These are phyloP conservation scores for Zoysia pacifica DNA, from an alignment of 176 grass and related monocot genomes.

Conservation along the genomic window DNA sequence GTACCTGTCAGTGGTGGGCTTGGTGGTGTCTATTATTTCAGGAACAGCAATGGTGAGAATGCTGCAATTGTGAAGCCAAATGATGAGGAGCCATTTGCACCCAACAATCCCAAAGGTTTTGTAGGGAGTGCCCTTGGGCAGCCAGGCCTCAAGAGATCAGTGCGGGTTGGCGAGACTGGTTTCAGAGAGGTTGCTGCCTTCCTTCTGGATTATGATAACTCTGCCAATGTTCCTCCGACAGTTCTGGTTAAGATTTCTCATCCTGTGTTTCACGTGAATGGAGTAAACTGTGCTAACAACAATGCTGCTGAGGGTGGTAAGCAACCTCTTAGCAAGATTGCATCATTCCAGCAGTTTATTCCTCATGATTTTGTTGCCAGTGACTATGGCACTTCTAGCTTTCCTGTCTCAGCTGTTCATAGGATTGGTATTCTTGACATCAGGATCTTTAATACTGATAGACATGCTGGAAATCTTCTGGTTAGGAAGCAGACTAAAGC, in stretches of 20 bases:
- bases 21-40: constrained; percentile 77
- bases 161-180: constrained; percentile 67
- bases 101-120: constrained; percentile 81
- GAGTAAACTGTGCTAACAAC: constrained; percentile 22
- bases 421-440: constrained; percentile 86
- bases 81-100: constrained; percentile 81
- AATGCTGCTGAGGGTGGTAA: constrained; percentile 35
- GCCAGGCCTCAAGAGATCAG: constrained; percentile 65
- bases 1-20: constrained; percentile 56
- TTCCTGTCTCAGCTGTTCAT: constrained; percentile 72
- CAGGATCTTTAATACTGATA: constrained; percentile 76
- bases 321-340: constrained; percentile 68
- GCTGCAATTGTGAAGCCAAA: constrained; percentile 76
- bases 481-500: constrained; percentile 55
- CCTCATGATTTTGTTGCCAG: constrained; percentile 86
- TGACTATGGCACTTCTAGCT: constrained; percentile 76
- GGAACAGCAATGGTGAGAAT: constrained; percentile 63
- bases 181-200: constrained; percentile 75
- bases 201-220: constrained; percentile 66
- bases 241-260: constrained; percentile 78
- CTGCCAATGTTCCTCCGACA: constrained; percentile 71
- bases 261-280: constrained; percentile 65
- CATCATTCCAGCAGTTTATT: constrained; percentile 73
- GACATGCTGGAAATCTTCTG: constrained; percentile 70
- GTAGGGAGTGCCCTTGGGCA: constrained; percentile 70